Evolutionary conservation across 1,284 basidiomycete species (phyloP), one percentile per base, ranked within the genome.

Genomic region (Microbotryum silenes-acaulis): DNA sequence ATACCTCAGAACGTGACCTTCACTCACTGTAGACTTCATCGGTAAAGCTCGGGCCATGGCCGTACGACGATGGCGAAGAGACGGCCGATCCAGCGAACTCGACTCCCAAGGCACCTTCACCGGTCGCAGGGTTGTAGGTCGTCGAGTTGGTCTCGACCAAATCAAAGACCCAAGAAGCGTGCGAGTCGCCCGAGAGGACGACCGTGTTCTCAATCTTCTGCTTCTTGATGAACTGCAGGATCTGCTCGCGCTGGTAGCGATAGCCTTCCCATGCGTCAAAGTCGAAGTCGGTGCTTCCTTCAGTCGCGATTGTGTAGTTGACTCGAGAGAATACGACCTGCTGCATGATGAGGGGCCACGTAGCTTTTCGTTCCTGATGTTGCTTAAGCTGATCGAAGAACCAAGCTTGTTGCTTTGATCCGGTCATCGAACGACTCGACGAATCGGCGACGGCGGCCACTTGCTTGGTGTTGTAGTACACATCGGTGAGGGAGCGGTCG

Each of bases 81-180:
- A 85, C 83, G 2, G 83, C 83, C 0, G 84, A 84, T 3, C 83
- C 84, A 3, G 83, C 83, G 68, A 85, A 85, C 72, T 86, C 83
- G 48, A 86, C 84, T 10, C 80, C 84, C 53, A 83, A 77, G 0
- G 81, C 79, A 14, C 83, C 83, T 14, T 76, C 62, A 4, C 84
- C 83, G 0, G 81, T 81, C 7, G 70, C 65, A 7, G 82, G 76
- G 70, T 85, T 74, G 74, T 85, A 85, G 16, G 61, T 79, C 79
- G 67, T 45, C 37, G 37, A 42, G 37, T 61, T 57, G 62, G 70
- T 59, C 63, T 71, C 67, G 25, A 27, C 68, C 62, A 25, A 58
- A 66, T 81, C 82, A 53, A 79, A 82, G 7, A 81, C 81, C 82
- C 82, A 84, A 70, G 82, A 83, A 14, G 82, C 83, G 69, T 86